Evolutionary conservation across 2,329 filamentous ascomycete genomes (phyloP).

Genomic region (Pseudogymnoascus sp.): DNA sequence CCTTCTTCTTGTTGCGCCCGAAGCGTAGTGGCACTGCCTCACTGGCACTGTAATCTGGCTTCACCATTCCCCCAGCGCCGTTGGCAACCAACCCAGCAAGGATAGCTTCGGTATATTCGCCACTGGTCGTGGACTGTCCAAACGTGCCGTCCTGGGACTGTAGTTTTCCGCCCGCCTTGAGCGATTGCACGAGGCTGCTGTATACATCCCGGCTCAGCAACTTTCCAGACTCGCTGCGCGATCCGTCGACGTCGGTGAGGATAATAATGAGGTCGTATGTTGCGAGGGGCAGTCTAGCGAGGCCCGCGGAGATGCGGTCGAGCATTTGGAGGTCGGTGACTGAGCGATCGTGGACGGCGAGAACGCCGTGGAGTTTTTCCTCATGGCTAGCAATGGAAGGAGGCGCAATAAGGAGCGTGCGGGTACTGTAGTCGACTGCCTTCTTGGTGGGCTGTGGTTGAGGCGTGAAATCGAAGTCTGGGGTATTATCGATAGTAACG

Average conservation of each 20-base stretch:
- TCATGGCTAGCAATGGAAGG: slow-evolving; percentile 84
- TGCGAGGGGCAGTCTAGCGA: slow-evolving; percentile 65
- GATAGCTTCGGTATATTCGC: slow-evolving; percentile 68
- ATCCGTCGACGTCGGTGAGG: slow-evolving; percentile 67
- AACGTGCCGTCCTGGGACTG: slow-evolving; percentile 60
- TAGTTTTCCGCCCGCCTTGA: slow-evolving; percentile 62
- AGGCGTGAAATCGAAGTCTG: slow-evolving; percentile 22
- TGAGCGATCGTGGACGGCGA: slow-evolving; percentile 64
- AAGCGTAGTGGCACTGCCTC: slow-evolving; percentile 46
- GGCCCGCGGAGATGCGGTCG: slow-evolving; percentile 75
- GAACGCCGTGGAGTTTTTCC: slow-evolving; percentile 61
- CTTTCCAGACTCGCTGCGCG: slow-evolving; percentile 50
- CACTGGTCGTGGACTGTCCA: slow-evolving; percentile 31
- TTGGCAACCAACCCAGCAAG: slow-evolving; percentile 65
- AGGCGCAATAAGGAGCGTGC: slow-evolving; percentile 78
- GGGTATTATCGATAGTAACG: slow-evolving; percentile 24
- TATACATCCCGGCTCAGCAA: slow-evolving; percentile 63
- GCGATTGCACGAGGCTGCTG: slow-evolving; percentile 56
- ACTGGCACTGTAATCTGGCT: slow-evolving; percentile 47
- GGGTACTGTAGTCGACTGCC: slow-evolving; percentile 11
- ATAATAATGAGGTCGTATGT: slow-evolving; percentile 83
- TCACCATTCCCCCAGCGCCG: slow-evolving; percentile 58
- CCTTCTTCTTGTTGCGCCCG: slow-evolving; percentile 49
- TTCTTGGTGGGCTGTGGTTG: slow-evolving; percentile 12
- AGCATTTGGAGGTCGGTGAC: slow-evolving; percentile 94